Base-by-base conservation (phyloP, 2,329 filamentous ascomycete genomes). In the Arthrobotrys conoides region DNA sequence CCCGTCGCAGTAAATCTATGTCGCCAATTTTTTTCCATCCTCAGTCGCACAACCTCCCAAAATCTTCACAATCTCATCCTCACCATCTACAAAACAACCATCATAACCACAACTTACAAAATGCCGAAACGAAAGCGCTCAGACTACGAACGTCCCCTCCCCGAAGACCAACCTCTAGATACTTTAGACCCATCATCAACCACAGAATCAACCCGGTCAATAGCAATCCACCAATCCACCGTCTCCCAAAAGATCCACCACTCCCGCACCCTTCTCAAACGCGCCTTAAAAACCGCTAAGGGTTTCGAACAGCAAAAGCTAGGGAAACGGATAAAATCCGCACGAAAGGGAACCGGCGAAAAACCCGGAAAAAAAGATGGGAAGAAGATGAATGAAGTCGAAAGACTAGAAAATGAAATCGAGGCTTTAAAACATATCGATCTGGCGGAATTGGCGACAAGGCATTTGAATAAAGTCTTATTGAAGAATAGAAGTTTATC, bases 281-380 rank as follows among this genome's bases (percentile, higher is more conserved):
- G 89, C 73, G 91, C 91, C 0, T 87, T 95, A 77, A 93, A 93
- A 84, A 86, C 87, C 10, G 91, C 90, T 71, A 93, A 92, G 83
- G 90, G 91, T 57, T 91, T 93, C 82, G 92, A 95, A 86, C 88
- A 92, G 55, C 93, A 95, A 85, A 92, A 93, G 80, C 87, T 89
- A 61, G 86, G 87, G 16, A 86, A 92, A 76, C 88, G 91, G 68
- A 64, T 84, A 79, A 91, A 89, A 83, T 86, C 65, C 33, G 76
- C 76, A 3, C 33, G 69, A 14, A 79, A 73, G 24, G 76, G 64
- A n/a, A n/a, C n/a, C n/a, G n/a, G n/a, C n/a, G 3, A 48, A 22
- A 20, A 9, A 87, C 87, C 80, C 36, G 12, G 12, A 14, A 41
- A n/a, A 12, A 84, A 83, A n/a, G 86, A 85, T 12, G 80, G 41